Evolutionary conservation across 345 rosid genomes (phyloP), one percentile per base, ranked within the genome.

Genomic region (Noccaea caerulescens): DNA sequence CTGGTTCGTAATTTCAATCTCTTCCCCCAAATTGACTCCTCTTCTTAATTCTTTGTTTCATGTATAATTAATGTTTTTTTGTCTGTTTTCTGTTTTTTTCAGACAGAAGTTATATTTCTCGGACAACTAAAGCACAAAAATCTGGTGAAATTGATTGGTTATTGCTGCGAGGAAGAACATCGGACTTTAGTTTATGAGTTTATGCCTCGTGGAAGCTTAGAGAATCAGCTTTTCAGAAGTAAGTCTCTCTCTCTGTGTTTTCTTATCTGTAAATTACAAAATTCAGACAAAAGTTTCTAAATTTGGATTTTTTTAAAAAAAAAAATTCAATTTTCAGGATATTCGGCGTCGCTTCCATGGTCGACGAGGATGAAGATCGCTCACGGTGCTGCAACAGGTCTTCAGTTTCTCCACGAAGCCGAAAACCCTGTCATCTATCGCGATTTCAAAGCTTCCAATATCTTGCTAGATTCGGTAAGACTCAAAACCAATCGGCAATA

Each of bases 141-240:
- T 77, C 84, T 92, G 8, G 98, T 92, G 77, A 92, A 88, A 71
- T 54, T 92, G 78, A 85, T 92, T 8, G 98, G 98, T 0, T 92
- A 90, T 70, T 92, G 96, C 53, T 92, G 95, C 5, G 96, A 92
- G 56, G 96, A 90, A 36, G 96, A 90, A 65, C 96, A 89, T 37
- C 82, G 98, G 67, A 84, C 89, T 12, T 72, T 92, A 25, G 96
- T 81, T 0, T 92, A 92, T 41, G 98, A 92, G 72, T 92, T 90
- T 55, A 92, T 92, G 98, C 91, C 98, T 10, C 80, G 98, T 4
- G 98, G 98, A 60, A 92, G 96, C 84, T 80, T 92, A 68, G 98
- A 92, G 80, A 86, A 90, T 66, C 98, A 92, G 57, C 85, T 92
- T 2, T 92, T 92, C 39, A 81, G 95, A 86, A 84, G 98, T 92